phyloP scores from a whole-genome alignment of 257 asterid genomes.

The Solanum lignicaule region DNA sequence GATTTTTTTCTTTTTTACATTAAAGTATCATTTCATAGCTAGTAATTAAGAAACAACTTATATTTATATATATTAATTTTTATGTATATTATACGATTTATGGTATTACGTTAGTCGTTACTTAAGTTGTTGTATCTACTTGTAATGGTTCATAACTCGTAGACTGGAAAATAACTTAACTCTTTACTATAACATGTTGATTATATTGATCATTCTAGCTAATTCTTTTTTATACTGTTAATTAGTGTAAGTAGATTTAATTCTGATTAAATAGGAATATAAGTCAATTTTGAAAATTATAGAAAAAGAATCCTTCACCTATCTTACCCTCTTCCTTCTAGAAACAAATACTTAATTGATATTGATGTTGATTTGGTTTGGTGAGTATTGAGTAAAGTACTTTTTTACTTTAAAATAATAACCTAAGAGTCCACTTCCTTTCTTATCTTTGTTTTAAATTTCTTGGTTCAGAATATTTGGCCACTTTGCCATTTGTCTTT shows the following conservation, averaged over 20 bases:
- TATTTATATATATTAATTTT: too few species aligned
- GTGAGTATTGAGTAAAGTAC: background rate
- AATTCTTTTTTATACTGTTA: background rate
- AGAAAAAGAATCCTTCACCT: background rate
- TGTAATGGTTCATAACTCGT: background rate
- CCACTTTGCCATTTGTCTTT: background rate
- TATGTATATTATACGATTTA: too few species aligned
- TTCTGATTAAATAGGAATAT: background rate
- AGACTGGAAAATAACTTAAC: background rate
- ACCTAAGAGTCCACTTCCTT: background rate
- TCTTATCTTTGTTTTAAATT: background rate
- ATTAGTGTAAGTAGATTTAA: background rate
- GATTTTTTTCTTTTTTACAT: background rate
- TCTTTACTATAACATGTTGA: background rate
- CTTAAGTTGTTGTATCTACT: background rate
- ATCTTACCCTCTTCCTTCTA: slow-evolving; percentile 22
- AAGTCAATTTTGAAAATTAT: background rate
- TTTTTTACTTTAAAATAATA: background rate
- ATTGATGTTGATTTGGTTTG: slow-evolving; percentile 6
- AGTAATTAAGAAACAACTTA: background rate
- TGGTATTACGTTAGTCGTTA: too few species aligned
- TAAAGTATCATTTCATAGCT: background rate
- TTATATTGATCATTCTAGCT: background rate
- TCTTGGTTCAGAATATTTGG: background rate
- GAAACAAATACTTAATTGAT: slow-evolving; percentile 1